Conservation (phyloP, 2,329 filamentous ascomycete genomes). For the Penicillium occitanis region DNA sequence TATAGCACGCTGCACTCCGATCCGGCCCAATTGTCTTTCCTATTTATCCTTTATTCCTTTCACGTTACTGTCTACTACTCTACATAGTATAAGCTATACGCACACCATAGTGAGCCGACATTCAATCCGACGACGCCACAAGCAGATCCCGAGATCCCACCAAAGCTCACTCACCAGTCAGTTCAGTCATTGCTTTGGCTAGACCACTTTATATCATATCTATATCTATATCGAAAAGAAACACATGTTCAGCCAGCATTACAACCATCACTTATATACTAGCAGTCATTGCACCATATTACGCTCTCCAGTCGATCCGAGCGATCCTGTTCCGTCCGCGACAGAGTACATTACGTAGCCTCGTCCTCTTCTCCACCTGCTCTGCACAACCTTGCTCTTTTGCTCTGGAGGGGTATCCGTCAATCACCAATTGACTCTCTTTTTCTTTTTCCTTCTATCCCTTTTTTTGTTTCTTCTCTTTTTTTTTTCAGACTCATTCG, state of each 20-base stretch:
- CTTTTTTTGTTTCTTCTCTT: slow-evolving; percentile 1
- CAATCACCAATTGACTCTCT: slow-evolving; percentile 2
- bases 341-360: slow-evolving; percentile 1
- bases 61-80: background rate
- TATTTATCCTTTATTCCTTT: background rate
- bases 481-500: slow-evolving; percentile 23
- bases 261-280: background rate
- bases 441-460: background rate
- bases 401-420: background rate
- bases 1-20: background rate
- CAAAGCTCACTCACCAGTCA: slow-evolving; percentile 1
- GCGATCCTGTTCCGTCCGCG: background rate
- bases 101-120: too few relatives aligned
- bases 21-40: background rate
- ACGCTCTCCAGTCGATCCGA: background rate
- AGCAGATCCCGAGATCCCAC: slow-evolving; percentile 7
- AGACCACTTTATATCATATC: background rate
- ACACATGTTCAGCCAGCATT: background rate
- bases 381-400: background rate
- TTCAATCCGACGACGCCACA: background rate
- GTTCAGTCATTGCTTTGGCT: background rate
- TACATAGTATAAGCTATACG: background rate
- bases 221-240: background rate
- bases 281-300: background rate
- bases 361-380: slow-evolving; percentile 12